Evolutionary conservation across 2,329 filamentous ascomycete species (phyloP), one percentile per base, ranked within the genome.

Genomic region (Aspergillus caelatus): DNA sequence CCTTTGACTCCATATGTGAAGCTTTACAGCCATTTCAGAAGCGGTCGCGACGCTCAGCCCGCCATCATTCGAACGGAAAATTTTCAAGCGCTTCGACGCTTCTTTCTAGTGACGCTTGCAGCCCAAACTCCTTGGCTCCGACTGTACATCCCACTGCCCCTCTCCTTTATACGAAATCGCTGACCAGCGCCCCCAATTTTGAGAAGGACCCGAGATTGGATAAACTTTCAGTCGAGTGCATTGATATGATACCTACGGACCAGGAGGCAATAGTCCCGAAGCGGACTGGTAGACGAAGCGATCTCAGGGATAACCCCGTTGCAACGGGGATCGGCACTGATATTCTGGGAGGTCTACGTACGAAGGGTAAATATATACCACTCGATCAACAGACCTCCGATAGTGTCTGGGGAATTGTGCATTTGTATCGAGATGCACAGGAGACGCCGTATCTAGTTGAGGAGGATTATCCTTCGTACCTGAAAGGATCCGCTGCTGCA

Each of bases 351-450:
- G 92, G 91, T 7, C 87, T 90, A 57, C 89, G 92, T 63, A 96
- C 94, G 1, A 97, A 94, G 76, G 95, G 92, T 6, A 85, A 87
- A 66, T 96, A 90, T 74, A 81, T 92, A 23, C 89, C 91, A 0
- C 83, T 94, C 1, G 86, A 90, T 61, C 86, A 88, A 19, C 84
- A 85, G 64, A 88, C 90, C 60, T 93, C 92, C 0, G 91, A 96
- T 64, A 84, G 93, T 1, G 92, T 93, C 48, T 97, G 93, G 90
- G 95, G 95, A 1, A 88, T 98, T 16, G 93, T 99, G 2, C 95
- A 97, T 76, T 85, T 99, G 32, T 99, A 97, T 76, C 88, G 94
- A 11, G 94, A 98, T 77, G 87, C 86, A 2, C 87, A 93, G 63
- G 91, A 96, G 76, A 90, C 89, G 0, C 82, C 87, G 1, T 85